Evolutionary conservation across 148 eudicot species (phyloP).

Genomic region (Euryodendron excelsum): DNA sequence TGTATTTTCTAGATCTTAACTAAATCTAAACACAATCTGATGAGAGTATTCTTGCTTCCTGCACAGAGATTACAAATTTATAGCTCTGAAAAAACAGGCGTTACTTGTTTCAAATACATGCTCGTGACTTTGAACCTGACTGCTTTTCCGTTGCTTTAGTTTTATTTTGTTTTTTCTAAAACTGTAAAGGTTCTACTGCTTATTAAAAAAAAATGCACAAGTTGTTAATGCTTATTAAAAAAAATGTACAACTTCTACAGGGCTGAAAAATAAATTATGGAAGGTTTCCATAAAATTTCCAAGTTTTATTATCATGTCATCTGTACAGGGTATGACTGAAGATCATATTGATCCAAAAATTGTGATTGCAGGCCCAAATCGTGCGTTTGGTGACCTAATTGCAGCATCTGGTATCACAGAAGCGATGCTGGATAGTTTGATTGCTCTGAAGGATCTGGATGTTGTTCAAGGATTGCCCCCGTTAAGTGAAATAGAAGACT

Average conservation of each 20-base stretch:
- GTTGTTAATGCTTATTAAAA: too few species aligned
- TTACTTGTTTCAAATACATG: not conserved
- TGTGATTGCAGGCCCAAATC: constrained; percentile 68
- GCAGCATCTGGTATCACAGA: constrained; percentile 94
- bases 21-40: not conserved
- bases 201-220: too few species aligned
- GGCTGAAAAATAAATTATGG: not conserved
- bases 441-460: constrained; percentile 78
- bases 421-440: constrained; percentile 85
- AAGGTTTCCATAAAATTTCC: not conserved
- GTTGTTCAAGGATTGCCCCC: constrained; percentile 83
- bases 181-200: not conserved
- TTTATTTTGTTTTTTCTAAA: not conserved
- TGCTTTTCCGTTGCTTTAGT: not conserved
- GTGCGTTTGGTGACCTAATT: constrained; percentile 90
- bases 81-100: not conserved
- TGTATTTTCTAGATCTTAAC: not conserved
- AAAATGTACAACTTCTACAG: too few species aligned
- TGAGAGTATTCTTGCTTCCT: not conserved
- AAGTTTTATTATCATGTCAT: not conserved
- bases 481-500: constrained; percentile 69
- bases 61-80: not conserved
- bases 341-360: not conserved
- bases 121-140: not conserved
- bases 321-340: not conserved